Base-by-base conservation (phyloP, 1,284 basidiomycete species). In the Cryptococcus wingfieldii region DNA sequence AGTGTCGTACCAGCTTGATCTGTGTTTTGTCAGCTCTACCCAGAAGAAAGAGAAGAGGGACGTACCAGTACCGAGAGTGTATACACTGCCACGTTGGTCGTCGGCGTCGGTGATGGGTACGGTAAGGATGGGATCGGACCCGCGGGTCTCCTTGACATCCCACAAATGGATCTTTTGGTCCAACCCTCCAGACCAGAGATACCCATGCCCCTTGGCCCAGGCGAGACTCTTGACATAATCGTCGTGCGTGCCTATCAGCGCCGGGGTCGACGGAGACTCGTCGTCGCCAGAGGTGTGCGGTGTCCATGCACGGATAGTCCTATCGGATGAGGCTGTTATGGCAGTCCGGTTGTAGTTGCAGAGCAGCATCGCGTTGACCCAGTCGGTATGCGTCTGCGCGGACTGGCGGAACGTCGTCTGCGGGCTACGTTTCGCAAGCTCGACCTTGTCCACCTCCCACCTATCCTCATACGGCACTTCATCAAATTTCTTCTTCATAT, bases 341-440 rank as follows among this genome's bases (percentile, higher is more conserved):
- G 97, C 89, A 3, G 91, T 97, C 73, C 95, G 92, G 66, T 97
- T 93, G 61, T 86, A 81, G 70, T 97, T 95, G 78, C 90, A 94
- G 13, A 98, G 82, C 7, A 94, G 71, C 56, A 98, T 85, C 68
- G 98, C 95, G 75, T 97, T 98, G 47, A 98, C 86, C 96, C 95
- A 98, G 77, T 98, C 93, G 0, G 87, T 86, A 70, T 95, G 91
- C 10, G 84, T 83, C 72, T 95, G 90, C 5, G 86, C 84, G 56
- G 84, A 86, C 74, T 94, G 90, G 47, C 92, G 82, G 70, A 93
- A 94, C 2, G 62, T 69, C 10, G 76, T 78, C 16, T 71, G 62
- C 2, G 70, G 71, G 47, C 61, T 55, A 49, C 25, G 28, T 42
- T 31, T 13, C 16, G 16, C 31, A 19, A 34, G 37, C 27, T 42